Percentiles rank a stretch among this genome's conserved stretches.
phyloP scores from a whole-genome alignment of 2,329 filamentous ascomycete species.

The Fulvia fulva region DNA sequence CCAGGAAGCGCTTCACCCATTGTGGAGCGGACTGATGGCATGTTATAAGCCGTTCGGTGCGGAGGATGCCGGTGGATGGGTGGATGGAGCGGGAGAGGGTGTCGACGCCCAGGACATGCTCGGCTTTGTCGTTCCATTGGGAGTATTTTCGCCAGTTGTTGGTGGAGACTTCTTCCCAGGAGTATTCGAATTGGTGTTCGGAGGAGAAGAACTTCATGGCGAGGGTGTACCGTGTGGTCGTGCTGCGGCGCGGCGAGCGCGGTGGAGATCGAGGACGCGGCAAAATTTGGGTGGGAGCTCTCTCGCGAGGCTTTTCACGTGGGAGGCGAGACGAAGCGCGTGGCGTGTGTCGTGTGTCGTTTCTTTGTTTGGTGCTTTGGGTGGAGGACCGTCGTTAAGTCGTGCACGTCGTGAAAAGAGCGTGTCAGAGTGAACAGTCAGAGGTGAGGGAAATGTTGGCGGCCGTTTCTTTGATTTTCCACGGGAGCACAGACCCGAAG shows the following conservation, averaged over 20 bases:
- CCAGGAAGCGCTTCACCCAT: conserved; percentile 77
- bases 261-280: background rate
- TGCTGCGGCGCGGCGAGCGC: conserved; percentile 1
- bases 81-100: conserved; percentile 73
- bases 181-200: conserved; percentile 88
- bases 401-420: background rate
- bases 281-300: background rate
- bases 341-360: background rate
- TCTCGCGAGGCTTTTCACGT: background rate
- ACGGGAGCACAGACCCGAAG: background rate
- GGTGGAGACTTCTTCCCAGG: conserved; percentile 95
- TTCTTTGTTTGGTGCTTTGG: background rate
- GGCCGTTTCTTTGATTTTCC: background rate
- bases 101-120: conserved; percentile 93
- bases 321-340: background rate
- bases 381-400: background rate
- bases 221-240: background rate
- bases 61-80: conserved; percentile 62
- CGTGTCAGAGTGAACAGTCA: background rate
- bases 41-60: conserved; percentile 66
- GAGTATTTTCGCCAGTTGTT: conserved; percentile 99
- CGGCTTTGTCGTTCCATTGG: conserved; percentile 96
- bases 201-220: conserved; percentile 93
- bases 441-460: background rate
- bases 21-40: conserved; percentile 66